Evolutionary conservation across 768 basidiomycete species (phyloP).

Genomic region (Lactarius vividus): DNA sequence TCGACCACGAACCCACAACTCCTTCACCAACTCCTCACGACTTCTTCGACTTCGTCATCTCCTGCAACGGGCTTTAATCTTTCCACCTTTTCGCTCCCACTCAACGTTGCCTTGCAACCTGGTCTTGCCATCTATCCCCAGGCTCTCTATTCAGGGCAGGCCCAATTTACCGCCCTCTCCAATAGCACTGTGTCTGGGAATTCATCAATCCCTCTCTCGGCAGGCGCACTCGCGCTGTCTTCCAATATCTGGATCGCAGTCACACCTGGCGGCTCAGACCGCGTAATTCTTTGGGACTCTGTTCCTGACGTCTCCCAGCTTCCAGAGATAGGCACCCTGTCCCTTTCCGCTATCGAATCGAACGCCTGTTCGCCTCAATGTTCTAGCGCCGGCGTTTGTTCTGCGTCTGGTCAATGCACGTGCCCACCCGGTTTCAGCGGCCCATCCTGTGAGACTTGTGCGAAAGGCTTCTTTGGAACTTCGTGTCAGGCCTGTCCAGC

Average conservation of each 20-base stretch:
- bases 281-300: slow-evolving; percentile 75
- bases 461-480: slow-evolving; percentile 71
- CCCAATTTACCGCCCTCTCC: slow-evolving; percentile 58
- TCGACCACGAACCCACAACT: slow-evolving; percentile 68
- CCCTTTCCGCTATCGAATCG: slow-evolving; percentile 70
- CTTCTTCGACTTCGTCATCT: slow-evolving; percentile 56
- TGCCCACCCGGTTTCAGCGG: slow-evolving; percentile 78
- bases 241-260: slow-evolving; percentile 68
- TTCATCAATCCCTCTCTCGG: slow-evolving; percentile 41
- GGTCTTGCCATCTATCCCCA: slow-evolving; percentile 66
- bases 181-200: slow-evolving; percentile 44
- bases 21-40: slow-evolving; percentile 64
- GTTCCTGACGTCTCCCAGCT: slow-evolving; percentile 73
- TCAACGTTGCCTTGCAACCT: slow-evolving; percentile 62
- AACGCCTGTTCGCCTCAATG: slow-evolving; percentile 74
- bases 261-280: slow-evolving; percentile 49
- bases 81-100: slow-evolving; percentile 55
- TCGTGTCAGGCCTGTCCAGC: slow-evolving; percentile 67
- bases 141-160: slow-evolving; percentile 62
- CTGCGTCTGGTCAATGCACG: slow-evolving; percentile 62
- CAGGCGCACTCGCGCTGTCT: slow-evolving; percentile 65
- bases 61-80: slow-evolving; percentile 66
- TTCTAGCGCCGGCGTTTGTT: slow-evolving; percentile 69
- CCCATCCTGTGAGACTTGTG: slow-evolving; percentile 75
- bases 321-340: slow-evolving; percentile 50